Percentiles rank a stretch among this genome's conserved stretches.
Conservation (phyloP, 2,329 filamentous ascomycete species). For the Ceratocystis variospora region DNA sequence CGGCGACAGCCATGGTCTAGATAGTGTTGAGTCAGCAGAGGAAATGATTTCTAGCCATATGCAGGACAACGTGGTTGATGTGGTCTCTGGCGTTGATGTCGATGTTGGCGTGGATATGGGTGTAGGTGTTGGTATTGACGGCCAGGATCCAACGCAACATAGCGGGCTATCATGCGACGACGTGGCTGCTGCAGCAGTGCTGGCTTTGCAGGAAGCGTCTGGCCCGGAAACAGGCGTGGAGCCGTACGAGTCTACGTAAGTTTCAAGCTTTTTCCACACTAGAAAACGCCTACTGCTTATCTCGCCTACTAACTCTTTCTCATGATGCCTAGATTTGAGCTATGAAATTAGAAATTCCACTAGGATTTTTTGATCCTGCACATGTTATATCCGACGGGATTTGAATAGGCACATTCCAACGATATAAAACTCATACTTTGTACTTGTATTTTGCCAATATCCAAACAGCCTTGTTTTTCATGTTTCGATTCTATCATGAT, state of each 20-base stretch:
- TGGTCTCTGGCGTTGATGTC: background rate
- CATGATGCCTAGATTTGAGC: background rate
- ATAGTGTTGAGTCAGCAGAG: background rate
- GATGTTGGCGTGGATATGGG: background rate
- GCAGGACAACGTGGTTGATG: background rate
- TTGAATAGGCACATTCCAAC: background rate
- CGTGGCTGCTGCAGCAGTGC: background rate
- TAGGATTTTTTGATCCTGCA: too few species aligned
- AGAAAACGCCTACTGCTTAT: background rate
- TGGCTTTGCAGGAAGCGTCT: slow-evolving; percentile 9
- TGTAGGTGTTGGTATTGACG: background rate
- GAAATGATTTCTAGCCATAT: slow-evolving; percentile 1
- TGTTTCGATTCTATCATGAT: too few species aligned
- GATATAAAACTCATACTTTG: background rate
- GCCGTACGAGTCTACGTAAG: slow-evolving; percentile 8
- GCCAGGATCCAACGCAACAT: slow-evolving; percentile 4
- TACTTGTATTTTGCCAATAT: too few species aligned
- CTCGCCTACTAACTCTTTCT: background rate
- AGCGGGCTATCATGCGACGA: background rate
- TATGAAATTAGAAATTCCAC: background rate
- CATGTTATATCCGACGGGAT: background rate
- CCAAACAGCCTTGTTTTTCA: too few species aligned
- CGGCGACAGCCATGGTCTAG: background rate
- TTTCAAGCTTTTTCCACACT: background rate
- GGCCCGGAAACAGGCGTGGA: slow-evolving; percentile 1